These are phyloP conservation scores for Heracleum sosnowskyi DNA, from an alignment of 129 eudicot species.

Conservation along the genomic window DNA sequence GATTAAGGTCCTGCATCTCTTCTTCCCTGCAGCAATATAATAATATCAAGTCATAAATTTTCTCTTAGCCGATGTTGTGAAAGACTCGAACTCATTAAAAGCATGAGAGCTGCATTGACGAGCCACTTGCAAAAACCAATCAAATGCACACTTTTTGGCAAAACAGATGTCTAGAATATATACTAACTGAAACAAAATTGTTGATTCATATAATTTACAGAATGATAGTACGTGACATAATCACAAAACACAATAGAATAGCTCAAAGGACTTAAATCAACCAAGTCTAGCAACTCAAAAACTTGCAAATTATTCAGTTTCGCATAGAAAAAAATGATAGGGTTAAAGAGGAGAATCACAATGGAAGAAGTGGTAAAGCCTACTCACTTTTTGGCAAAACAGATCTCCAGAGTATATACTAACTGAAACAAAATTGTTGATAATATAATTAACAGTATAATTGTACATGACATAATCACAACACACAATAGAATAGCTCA, in stretches of 20 bases:
- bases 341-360: background rate
- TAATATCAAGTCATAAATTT: background rate
- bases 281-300: background rate
- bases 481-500: background rate
- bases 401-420: background rate
- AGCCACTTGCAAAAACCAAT: background rate
- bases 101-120: background rate
- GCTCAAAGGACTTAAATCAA: background rate
- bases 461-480: background rate
- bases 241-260: background rate
- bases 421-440: background rate
- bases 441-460: background rate
- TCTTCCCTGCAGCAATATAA: constrained; percentile 63
- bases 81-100: background rate
- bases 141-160: background rate
- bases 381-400: background rate
- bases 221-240: background rate
- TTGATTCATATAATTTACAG: background rate
- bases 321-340: background rate
- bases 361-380: background rate
- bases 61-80: background rate
- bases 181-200: background rate
- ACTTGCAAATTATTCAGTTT: background rate
- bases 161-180: background rate
- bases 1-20: constrained; percentile 82